A percentile compares a stretch with the other conserved stretches of the same genome.
Conservation (phyloP, 1,139 yeast species). For the Candida anutae region DNA sequence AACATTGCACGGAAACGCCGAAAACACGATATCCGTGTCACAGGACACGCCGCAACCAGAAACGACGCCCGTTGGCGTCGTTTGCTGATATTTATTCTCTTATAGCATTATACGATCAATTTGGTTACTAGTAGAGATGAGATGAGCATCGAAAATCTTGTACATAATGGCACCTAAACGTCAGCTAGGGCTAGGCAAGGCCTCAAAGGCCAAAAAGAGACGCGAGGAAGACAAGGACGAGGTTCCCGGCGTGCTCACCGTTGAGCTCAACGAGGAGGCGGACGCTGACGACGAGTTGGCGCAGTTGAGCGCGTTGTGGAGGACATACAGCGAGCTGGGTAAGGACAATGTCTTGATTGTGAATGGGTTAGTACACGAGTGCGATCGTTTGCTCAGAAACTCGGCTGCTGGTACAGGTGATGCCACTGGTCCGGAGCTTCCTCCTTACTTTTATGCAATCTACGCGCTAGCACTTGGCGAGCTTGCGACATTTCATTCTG, state of each 20-base stretch:
- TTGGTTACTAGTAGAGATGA: too few species aligned
- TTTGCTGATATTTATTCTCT: too few species aligned
- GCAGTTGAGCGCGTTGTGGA: slow-evolving; percentile 68
- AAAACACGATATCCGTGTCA: too few species aligned
- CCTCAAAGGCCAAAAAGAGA: slow-evolving; percentile 44
- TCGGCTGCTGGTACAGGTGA: too few species aligned
- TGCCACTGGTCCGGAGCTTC: too few species aligned
- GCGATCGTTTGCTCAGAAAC: slow-evolving; percentile 69
- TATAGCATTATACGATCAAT: too few species aligned
- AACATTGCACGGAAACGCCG: too few species aligned
- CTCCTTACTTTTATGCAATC: slow-evolving; percentile 60
- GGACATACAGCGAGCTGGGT: slow-evolving; percentile 45
- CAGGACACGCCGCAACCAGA: too few species aligned
- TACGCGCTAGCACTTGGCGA: slow-evolving; percentile 71
- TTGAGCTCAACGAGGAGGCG: slow-evolving; percentile 62
- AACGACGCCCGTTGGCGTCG: too few species aligned
- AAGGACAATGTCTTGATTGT: slow-evolving; percentile 57
- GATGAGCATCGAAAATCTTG: too few species aligned
- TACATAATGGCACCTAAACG: slow-evolving; percentile 60
- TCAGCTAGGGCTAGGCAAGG: slow-evolving; percentile 75
- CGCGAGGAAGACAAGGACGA: slow-evolving; percentile 22
- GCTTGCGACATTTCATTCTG: slow-evolving; percentile 49
- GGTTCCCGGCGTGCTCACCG: slow-evolving; percentile 9
- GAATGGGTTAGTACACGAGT: slow-evolving; percentile 86
- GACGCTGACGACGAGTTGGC: slow-evolving; percentile 73